phyloP scores from a whole-genome alignment of 345 rosid genomes.

The Acer campestre region DNA sequence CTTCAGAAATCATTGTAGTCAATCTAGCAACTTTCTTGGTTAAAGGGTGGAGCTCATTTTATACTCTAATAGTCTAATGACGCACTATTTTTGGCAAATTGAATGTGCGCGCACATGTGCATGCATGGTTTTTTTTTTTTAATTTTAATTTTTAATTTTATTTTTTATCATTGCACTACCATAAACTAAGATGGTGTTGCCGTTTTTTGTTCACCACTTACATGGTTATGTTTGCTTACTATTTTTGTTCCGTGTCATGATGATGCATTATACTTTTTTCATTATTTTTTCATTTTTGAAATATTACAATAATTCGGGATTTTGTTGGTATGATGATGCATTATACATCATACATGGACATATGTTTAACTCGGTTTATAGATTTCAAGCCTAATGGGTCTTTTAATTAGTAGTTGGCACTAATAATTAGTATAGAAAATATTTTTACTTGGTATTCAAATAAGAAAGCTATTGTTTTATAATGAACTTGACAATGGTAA shows the following conservation, averaged over 20 bases:
- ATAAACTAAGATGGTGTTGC: neutral
- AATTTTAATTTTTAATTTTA: too few species aligned
- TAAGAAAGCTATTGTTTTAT: neutral
- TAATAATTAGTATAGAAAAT: neutral
- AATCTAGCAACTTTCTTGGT: neutral
- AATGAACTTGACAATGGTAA: neutral
- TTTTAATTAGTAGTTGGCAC: neutral
- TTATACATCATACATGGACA: neutral
- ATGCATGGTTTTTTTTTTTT: neutral
- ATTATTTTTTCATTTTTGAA: too few species aligned
- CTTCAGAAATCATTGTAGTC: neutral
- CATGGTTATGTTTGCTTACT: neutral
- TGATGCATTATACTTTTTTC: neutral
- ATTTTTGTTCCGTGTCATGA: neutral
- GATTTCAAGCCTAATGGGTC: neutral
- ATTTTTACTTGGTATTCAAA: neutral
- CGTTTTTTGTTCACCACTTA: neutral
- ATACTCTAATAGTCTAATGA: neutral
- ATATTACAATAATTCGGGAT: too few species aligned
- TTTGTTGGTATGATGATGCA: neutral
- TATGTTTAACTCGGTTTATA: neutral
- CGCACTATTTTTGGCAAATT: neutral
- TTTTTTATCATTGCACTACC: neutral
- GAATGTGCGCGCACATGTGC: neutral
- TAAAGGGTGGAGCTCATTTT: neutral